phyloP scores from a whole-genome alignment of 208 protist species.

The Acanthamoeba sp. region DNA sequence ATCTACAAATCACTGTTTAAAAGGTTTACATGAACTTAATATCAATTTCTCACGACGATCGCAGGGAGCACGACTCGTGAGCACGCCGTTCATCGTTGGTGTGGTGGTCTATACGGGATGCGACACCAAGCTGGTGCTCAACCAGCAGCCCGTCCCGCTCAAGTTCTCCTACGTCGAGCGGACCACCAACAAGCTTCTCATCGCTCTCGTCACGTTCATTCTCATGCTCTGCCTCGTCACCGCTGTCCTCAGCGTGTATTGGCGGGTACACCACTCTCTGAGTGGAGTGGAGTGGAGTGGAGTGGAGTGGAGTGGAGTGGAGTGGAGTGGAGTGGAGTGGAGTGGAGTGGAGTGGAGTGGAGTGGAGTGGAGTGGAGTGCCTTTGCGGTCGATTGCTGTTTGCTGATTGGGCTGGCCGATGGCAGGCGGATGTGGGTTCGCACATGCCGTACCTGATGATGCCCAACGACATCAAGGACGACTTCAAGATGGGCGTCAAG shows the following conservation, averaged over 20 bases:
- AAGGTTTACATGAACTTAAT: background rate
- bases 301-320: too few relatives aligned
- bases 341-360: too few relatives aligned
- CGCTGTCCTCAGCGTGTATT: background rate
- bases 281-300: too few relatives aligned
- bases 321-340: too few relatives aligned
- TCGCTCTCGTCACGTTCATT: background rate
- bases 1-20: background rate
- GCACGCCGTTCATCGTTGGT: background rate
- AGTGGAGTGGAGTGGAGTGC: too few relatives aligned
- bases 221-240: background rate
- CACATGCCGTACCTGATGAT: background rate
- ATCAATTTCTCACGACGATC: background rate
- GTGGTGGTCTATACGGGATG: background rate
- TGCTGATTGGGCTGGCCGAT: background rate
- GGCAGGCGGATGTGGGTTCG: background rate
- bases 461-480: background rate
- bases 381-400: too few relatives aligned
- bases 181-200: background rate
- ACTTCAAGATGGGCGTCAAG: background rate
- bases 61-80: background rate
- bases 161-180: slow-evolving; percentile 12
- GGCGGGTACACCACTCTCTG: background rate
- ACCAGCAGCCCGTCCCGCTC: background rate
- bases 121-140: slow-evolving; percentile 40